Base-by-base conservation (phyloP, 2,329 filamentous ascomycete genomes). In the Macroventuria anomochaeta region DNA sequence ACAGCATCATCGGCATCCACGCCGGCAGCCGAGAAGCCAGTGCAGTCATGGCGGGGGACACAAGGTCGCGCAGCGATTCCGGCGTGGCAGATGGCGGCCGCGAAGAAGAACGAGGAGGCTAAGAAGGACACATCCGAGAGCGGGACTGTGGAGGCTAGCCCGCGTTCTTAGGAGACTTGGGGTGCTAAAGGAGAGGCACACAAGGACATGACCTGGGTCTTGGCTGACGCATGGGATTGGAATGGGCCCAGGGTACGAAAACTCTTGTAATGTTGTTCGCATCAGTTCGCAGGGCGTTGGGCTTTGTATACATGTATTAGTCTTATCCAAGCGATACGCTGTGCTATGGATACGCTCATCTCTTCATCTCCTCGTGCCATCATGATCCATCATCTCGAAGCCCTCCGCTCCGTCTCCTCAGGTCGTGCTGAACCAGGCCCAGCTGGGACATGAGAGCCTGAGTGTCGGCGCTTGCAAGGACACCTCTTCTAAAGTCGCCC, bases 51-150 rank as follows among this genome's bases (percentile, higher is more conserved):
- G 53, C 42, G 53, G n/a, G 53, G 53, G 1, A 37, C 40, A n/a
- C 60, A 67, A 5, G 74, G 73, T 13, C 65, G 71, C 23, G 77
- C 79, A 3, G 75, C 78, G 0, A 83, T 83, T 40, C 81, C 81
- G 5, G 77, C 76, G 5, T 83, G 81, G 81, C 81, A 83, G 64
- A 73, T 83, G 72, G 80, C 80, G 0, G 78, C 78, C 28, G 77
- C 77, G 59, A 77, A 78, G 72, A 77, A 72, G 48, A 77, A 72
- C 20, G 77, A 81, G 47, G 71, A 72, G 38, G 71, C 74, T 5
- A 78, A 77, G 64, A 77, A 78, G 61, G 76, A 78, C 37, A 72
- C 72, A 2, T 71, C 65, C 33, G 72, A 71, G 59, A 76, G 72
- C 47, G 73, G 72, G 6, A 74, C 73, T 4, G 64, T 58, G 4